These are phyloP conservation scores for Halophytophthora polymorphica DNA, from an alignment of 352 stramenopile species.

Conservation along the genomic window DNA sequence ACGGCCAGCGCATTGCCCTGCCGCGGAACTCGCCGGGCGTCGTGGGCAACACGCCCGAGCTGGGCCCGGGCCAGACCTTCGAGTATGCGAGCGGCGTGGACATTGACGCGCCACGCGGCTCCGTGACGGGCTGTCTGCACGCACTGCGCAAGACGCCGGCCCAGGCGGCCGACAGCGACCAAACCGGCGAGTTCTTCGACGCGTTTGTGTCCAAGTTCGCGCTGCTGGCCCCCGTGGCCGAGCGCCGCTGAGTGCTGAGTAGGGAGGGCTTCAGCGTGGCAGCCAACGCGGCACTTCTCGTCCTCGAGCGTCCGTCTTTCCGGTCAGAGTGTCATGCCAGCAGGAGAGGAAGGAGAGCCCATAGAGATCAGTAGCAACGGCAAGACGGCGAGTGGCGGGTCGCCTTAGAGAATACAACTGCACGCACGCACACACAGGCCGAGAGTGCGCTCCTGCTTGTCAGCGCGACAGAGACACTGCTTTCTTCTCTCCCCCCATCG, in stretches of 20 bases:
- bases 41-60: slow-evolving; percentile 59
- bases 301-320: too few species aligned
- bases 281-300: too few species aligned
- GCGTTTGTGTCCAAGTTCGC: slow-evolving; percentile 66
- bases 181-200: slow-evolving; percentile 45
- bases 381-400: too few species aligned
- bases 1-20: slow-evolving; percentile 53
- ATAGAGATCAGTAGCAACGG: too few species aligned
- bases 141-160: slow-evolving; percentile 30
- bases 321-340: too few species aligned
- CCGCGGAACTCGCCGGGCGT: slow-evolving; percentile 65
- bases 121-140: slow-evolving; percentile 67
- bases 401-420: too few species aligned
- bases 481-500: too few species aligned
- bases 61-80: slow-evolving; percentile 69
- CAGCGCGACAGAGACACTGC: too few species aligned
- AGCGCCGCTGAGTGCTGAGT: slow-evolving; percentile 9
- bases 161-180: slow-evolving; percentile 12
- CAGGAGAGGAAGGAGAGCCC: too few species aligned
- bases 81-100: slow-evolving; percentile 79
- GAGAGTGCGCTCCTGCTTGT: too few species aligned
- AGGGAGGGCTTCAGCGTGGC: slow-evolving; percentile 4
- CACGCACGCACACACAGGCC: too few species aligned
- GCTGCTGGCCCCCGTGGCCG: slow-evolving; percentile 31
- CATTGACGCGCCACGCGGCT: slow-evolving; percentile 60